Base-by-base conservation (phyloP, 2,329 filamentous ascomycete genomes). In the Phialophora verrucosa region DNA sequence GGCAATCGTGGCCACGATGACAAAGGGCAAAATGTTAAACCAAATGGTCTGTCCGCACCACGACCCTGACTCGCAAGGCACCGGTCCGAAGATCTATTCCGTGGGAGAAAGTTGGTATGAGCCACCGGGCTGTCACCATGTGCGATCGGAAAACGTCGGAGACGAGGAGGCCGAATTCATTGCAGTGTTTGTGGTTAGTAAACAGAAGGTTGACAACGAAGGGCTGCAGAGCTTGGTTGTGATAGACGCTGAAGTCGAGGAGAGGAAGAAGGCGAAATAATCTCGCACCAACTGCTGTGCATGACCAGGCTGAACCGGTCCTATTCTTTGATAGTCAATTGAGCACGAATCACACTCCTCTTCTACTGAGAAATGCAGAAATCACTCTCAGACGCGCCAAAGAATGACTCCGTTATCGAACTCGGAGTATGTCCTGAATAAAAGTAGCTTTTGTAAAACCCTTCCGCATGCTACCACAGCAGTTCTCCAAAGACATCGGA, bases 21-120 rank as follows among this genome's bases (percentile, higher is more conserved):
- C 80, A 35, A 72, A 74, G 25, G 82, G 81, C n/a, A 70, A 73
- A 4, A 62, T 82, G 3, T 68, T 80, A 7, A 84, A 82, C 62
- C 81, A 82, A 27, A 85, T 85, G 83, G 84, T 85, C 44, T 71
- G 80, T 11, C 78, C 81, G 8, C 23, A 54, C 51, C 51, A 54
- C 29, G 51, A 54, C 17, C 51, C 51, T 20, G 78, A 81, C 4
- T 82, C 81, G 0, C 78, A 80, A 8, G 78, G 73, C 10, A 31
- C 47, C 27, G 62, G 62, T 49, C 55, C 55, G 14, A 56, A 54
- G 23, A 58, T 66, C 23, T 54, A 62, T 25, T 35, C 23, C 2
- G 49, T 32, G 25, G 63, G 63, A 17, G 63, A 62, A 38, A 32
- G 57, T 25, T 66, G 63, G 59, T 62, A 66, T 44, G 63, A 66